Evolutionary conservation across 495 filamentous ascomycete genomes (phyloP).

Genomic region (Penicillium paradoxum): DNA sequence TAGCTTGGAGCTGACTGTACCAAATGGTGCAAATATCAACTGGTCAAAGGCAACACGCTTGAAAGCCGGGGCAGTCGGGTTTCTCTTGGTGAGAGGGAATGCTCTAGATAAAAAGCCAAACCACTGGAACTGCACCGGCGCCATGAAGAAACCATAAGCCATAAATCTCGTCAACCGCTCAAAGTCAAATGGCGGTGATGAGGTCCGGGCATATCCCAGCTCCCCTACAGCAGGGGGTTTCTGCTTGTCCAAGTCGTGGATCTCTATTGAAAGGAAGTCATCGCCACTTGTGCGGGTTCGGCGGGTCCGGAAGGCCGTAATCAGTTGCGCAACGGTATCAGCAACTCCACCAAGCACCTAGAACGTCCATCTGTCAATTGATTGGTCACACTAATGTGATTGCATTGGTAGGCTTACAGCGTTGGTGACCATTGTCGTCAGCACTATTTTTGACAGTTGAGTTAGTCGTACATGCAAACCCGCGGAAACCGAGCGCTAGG

Average conservation of each 20-base stretch:
- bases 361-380: constrained; percentile 13
- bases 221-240: constrained; percentile 64
- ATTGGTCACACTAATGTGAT: neutral
- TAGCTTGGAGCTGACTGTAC: constrained; percentile 38
- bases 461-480: constrained; percentile 3
- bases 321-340: constrained; percentile 90
- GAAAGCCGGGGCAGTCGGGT: constrained; percentile 68
- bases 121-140: constrained; percentile 96
- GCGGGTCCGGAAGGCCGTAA: constrained; percentile 74
- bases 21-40: constrained; percentile 88
- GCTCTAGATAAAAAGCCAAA: constrained; percentile 77
- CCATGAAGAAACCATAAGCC: constrained; percentile 93
- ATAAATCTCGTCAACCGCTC: constrained; percentile 90
- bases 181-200: constrained; percentile 89
- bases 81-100: constrained; percentile 79
- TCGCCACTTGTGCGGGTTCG: constrained; percentile 48
- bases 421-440: constrained; percentile 98
- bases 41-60: constrained; percentile 93
- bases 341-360: constrained; percentile 83
- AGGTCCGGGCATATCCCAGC: constrained; percentile 57
- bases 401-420: constrained; percentile 54
- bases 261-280: constrained; percentile 79
- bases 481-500: constrained; percentile 1
- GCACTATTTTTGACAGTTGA: constrained; percentile 50
- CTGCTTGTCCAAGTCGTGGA: constrained; percentile 83